A percentile compares a stretch with the other conserved stretches of the same genome.
phyloP scores from a whole-genome alignment of 768 basidiomycete genomes.

The Crassisporium funariophilum region DNA sequence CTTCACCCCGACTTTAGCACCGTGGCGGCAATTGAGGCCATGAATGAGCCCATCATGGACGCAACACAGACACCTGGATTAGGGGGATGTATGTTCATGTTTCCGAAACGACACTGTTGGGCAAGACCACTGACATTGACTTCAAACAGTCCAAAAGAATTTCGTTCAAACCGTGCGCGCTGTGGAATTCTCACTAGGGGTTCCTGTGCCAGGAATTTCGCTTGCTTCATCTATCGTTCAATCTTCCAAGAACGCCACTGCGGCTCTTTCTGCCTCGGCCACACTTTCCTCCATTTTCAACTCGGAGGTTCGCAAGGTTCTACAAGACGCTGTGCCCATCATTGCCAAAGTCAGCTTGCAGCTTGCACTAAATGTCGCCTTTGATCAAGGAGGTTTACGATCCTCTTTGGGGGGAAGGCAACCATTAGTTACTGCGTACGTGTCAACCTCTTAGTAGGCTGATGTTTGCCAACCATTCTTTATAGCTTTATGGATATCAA shows the following conservation, averaged over 20 bases:
- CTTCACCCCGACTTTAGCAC: constrained; percentile 64
- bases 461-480: constrained; percentile 7
- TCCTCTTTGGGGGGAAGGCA: constrained; percentile 10
- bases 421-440: constrained; percentile 41
- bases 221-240: constrained; percentile 13
- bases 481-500: constrained; percentile 78
- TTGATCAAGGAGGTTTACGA: constrained; percentile 13
- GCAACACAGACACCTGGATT: constrained; percentile 67
- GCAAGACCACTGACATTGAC: constrained; percentile 5
- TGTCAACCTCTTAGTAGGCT: not conserved
- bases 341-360: constrained; percentile 32
- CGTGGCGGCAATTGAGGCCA: constrained; percentile 73
- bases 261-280: constrained; percentile 23
- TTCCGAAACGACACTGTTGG: not conserved
- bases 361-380: constrained; percentile 22
- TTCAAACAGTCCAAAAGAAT: constrained; percentile 58
- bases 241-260: constrained; percentile 25
- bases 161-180: constrained; percentile 71
- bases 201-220: constrained; percentile 39
- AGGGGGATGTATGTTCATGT: constrained; percentile 58
- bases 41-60: constrained; percentile 80
- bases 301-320: constrained; percentile 28
- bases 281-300: constrained; percentile 22
- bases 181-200: constrained; percentile 62
- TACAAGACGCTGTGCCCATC: constrained; percentile 40